A percentile compares a stretch with the other conserved stretches of the same genome.
Evolutionary conservation across 23 red algal species (phyloP).

Genomic region (Pyropia haitanensis): DNA sequence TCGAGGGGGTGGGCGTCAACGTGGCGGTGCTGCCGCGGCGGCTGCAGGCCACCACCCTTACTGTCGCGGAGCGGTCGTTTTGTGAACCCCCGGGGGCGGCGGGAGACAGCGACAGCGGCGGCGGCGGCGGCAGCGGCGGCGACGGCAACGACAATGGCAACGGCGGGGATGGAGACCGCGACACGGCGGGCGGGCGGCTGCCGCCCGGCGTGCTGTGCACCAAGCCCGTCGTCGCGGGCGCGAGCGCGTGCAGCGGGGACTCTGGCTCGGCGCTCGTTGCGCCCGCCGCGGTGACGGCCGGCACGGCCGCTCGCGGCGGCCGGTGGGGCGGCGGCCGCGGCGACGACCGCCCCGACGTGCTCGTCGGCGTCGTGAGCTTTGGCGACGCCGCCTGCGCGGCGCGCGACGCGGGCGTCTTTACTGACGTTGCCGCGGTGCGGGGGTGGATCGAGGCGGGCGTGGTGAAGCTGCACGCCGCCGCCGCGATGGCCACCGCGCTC

Average conservation of each 20-base stretch:
- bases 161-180: background rate
- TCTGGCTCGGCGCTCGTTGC: slow-evolving; percentile 35
- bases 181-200: too few relatives aligned
- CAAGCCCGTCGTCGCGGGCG: slow-evolving; percentile 19
- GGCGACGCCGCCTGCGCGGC: slow-evolving; percentile 49
- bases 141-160: background rate
- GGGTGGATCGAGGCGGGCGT: slow-evolving; percentile 38
- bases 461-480: slow-evolving; percentile 5
- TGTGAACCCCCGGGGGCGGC: slow-evolving; percentile 10
- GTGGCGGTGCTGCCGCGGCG: slow-evolving; percentile 43
- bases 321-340: background rate
- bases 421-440: slow-evolving; percentile 38
- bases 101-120: too few relatives aligned
- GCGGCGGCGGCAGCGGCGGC: background rate
- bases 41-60: slow-evolving; percentile 51
- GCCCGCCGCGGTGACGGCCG: background rate
- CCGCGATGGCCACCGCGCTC: too few relatives aligned
- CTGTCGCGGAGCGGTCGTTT: slow-evolving; percentile 25
- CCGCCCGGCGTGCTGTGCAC: slow-evolving; percentile 49
- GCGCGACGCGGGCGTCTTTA: slow-evolving; percentile 59
- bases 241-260: slow-evolving; percentile 47
- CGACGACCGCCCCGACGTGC: background rate
- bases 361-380: slow-evolving; percentile 50
- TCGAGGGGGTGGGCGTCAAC: slow-evolving; percentile 21
- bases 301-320: background rate